Evolutionary conservation across 257 asterid species (phyloP).

Genomic region (Agastache rugosa): DNA sequence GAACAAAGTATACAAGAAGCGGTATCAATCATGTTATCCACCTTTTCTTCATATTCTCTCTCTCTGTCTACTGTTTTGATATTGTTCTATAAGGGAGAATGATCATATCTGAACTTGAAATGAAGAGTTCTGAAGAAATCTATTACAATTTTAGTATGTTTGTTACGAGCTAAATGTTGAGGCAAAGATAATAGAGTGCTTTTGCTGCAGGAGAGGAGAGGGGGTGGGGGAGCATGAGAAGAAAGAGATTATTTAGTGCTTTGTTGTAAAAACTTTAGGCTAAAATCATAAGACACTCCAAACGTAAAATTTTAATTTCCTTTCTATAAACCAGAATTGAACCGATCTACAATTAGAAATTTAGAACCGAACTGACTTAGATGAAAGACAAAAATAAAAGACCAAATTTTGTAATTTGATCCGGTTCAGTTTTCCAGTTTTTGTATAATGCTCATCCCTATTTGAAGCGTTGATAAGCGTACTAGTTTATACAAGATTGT

Average conservation of each 20-base stretch:
- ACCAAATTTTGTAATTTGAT: background rate
- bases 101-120: too few relatives aligned
- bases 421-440: background rate
- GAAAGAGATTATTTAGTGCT: too few relatives aligned
- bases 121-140: too few relatives aligned
- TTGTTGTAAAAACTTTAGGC: background rate
- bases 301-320: too few relatives aligned
- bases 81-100: too few relatives aligned
- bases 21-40: constrained; percentile 50
- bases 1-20: constrained; percentile 59
- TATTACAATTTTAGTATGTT: too few relatives aligned
- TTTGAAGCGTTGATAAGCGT: background rate
- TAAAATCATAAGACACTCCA: too few relatives aligned
- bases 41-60: constrained; percentile 24
- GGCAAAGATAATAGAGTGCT: too few relatives aligned
- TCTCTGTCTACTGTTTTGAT: background rate
- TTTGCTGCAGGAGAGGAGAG: too few relatives aligned
- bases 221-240: too few relatives aligned
- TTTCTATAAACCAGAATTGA: background rate
- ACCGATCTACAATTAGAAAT: background rate
- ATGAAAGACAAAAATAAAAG: too few relatives aligned
- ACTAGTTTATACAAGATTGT: background rate
- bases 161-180: too few relatives aligned
- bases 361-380: background rate
- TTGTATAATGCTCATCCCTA: background rate